phyloP scores from a whole-genome alignment of 345 rosid species.

The Sapria himalayana region DNA sequence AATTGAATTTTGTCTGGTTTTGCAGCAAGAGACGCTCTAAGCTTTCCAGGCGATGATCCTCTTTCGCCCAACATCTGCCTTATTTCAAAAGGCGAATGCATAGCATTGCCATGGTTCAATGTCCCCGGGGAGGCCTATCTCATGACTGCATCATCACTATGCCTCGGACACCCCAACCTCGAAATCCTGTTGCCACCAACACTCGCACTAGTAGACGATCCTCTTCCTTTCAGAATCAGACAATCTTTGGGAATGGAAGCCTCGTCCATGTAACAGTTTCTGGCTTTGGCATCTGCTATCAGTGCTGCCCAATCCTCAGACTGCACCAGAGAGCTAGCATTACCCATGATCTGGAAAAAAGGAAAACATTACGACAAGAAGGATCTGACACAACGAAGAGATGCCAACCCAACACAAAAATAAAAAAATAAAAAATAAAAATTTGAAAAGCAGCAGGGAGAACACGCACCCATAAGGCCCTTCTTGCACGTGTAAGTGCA shows the following conservation, averaged over 20 bases:
- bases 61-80: too few relatives aligned
- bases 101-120: too few relatives aligned
- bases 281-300: constrained; percentile 62
- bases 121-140: too few relatives aligned
- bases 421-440: background rate
- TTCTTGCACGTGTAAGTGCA: constrained; percentile 94
- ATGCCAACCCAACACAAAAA: background rate
- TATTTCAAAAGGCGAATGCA: too few relatives aligned
- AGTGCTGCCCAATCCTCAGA: constrained; percentile 95
- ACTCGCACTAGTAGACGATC: too few relatives aligned
- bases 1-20: too few relatives aligned
- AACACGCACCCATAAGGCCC: constrained; percentile 79
- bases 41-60: too few relatives aligned
- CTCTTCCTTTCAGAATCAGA: constrained; percentile 30
- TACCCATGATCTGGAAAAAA: constrained; percentile 73
- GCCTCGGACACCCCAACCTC: too few relatives aligned
- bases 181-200: too few relatives aligned
- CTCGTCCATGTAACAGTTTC: constrained; percentile 87
- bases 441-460: background rate
- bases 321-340: constrained; percentile 59
- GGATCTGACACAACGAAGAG: too few relatives aligned
- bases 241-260: constrained; percentile 66
- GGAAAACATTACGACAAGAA: constrained; percentile 1
- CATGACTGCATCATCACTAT: too few relatives aligned
- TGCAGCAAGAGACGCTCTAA: too few relatives aligned